These are phyloP conservation scores for Termitomyces sp. DNA, from an alignment of 768 basidiomycete species.

Conservation along the genomic window DNA sequence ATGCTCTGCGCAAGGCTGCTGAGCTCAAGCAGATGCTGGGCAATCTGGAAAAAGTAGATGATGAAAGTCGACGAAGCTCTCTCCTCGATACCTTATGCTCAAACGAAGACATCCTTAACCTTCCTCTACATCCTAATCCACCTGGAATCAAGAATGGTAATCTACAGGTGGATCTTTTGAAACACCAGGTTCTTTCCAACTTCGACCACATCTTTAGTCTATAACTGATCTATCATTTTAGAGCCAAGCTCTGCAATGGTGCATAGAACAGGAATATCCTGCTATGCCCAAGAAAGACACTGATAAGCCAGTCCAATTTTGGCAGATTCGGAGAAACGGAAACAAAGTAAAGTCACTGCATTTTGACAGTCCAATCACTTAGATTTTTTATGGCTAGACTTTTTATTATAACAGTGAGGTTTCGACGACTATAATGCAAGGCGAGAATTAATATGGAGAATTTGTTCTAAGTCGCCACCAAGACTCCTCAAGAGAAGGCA, in stretches of 20 bases:
- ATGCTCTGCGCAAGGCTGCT: slow-evolving; percentile 51
- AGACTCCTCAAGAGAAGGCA: slow-evolving; percentile 59
- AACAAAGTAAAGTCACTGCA: slow-evolving; percentile 37
- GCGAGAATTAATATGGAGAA: background rate
- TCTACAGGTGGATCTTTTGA: slow-evolving; percentile 67
- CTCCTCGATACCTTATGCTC: slow-evolving; percentile 66
- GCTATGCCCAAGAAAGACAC: slow-evolving; percentile 55
- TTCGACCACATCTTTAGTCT: background rate
- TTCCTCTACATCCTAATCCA: slow-evolving; percentile 68
- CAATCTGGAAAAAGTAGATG: slow-evolving; percentile 70
- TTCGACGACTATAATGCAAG: background rate
- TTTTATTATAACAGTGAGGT: slow-evolving; percentile 67
- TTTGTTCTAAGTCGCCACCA: slow-evolving; percentile 59
- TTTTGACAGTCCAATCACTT: background rate
- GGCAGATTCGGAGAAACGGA: slow-evolving; percentile 61
- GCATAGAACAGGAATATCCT: slow-evolving; percentile 76
- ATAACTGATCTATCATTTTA: slow-evolving; percentile 19
- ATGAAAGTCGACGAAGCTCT: slow-evolving; percentile 65
- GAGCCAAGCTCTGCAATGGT: slow-evolving; percentile 87
- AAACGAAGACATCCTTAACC: slow-evolving; percentile 61
- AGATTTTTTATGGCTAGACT: slow-evolving; percentile 23
- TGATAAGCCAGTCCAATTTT: slow-evolving; percentile 84
- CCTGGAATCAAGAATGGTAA: slow-evolving; percentile 65
- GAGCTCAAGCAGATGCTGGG: slow-evolving; percentile 64
- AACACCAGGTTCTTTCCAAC: slow-evolving; percentile 59